Evolutionary conservation across 768 basidiomycete genomes (phyloP), one percentile per base, ranked within the genome.

Genomic region (Thelephora aurantiotincta): DNA sequence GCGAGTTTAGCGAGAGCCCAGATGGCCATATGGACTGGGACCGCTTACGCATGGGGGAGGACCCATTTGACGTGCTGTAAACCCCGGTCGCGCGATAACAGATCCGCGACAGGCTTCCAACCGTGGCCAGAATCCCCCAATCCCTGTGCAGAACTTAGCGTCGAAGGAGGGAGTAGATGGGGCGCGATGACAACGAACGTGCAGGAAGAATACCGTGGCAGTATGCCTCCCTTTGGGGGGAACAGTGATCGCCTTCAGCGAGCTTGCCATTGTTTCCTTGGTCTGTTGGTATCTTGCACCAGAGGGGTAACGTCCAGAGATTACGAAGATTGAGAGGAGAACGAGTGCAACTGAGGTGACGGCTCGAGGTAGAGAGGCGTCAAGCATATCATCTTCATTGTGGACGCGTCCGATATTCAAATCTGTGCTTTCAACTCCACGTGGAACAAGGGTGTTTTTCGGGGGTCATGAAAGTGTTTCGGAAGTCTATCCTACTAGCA

Each of bases 21-120:
- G 20, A 20, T 33, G 20, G 30, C n/a, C 14, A 1, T 14, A 41
- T 2, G 14, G 14, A 14, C 7, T 44, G 3, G 45, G 45, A 50
- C 26, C 41, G 68, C 78, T 67, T 67, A 84, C 72, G 85, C 81
- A 62, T 88, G 79, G 16, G 90, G 90, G 20, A 96, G 68, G 41
- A 96, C 66, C 87, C 89, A 97, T 69, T 93, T 92, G 50, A 93
- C 68, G 58, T 92, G 82, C 11, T 72, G 67, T 30, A 91, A 66
- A 9, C 60, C 68, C 33, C 70, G 59, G 51, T 79, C 72, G 1
- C 46, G 45, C 52, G 70, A 68, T 56, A 92, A 72, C 70, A 75
- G 74, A 48, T 78, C 71, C 19, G 83, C 83, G 33, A 91, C 77
- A 11, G 81, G 80, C 52, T 77, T 65, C 86, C 83, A 88, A 26